phyloP scores from a whole-genome alignment of 441 rosid genomes.

The Mallotus japonicus region DNA sequence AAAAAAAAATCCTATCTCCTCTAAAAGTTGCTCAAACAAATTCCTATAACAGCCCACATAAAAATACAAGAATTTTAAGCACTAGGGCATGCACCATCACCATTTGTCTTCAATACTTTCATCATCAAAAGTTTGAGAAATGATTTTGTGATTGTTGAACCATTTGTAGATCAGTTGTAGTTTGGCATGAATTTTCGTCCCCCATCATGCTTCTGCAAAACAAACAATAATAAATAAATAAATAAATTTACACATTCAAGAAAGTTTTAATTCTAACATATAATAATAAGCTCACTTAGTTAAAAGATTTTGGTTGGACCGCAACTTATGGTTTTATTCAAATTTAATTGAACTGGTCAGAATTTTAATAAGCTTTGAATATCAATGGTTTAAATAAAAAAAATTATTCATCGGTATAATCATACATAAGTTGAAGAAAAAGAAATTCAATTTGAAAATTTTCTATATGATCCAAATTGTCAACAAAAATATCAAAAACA shows the following conservation, averaged over 20 bases:
- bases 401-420: too few species aligned
- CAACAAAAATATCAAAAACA: neutral
- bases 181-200: slow-evolving; percentile 81
- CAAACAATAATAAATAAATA: neutral
- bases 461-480: neutral
- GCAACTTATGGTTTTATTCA: too few species aligned
- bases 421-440: too few species aligned
- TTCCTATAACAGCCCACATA: slow-evolving; percentile 11
- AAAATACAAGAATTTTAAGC: slow-evolving; percentile 5
- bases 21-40: slow-evolving; percentile 25
- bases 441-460: neutral
- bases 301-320: too few species aligned
- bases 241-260: neutral
- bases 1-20: slow-evolving; percentile 25
- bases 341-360: too few species aligned
- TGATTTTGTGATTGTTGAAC: slow-evolving; percentile 70
- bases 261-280: too few species aligned
- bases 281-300: too few species aligned
- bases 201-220: slow-evolving; percentile 48
- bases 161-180: slow-evolving; percentile 68
- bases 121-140: slow-evolving; percentile 60
- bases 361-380: too few species aligned
- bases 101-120: too few species aligned
- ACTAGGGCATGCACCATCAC: neutral
- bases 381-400: too few species aligned